Percentiles rank a stretch among this genome's conserved stretches.
Conservation (phyloP, 768 basidiomycete genomes). For the Dendrothele bispora region DNA sequence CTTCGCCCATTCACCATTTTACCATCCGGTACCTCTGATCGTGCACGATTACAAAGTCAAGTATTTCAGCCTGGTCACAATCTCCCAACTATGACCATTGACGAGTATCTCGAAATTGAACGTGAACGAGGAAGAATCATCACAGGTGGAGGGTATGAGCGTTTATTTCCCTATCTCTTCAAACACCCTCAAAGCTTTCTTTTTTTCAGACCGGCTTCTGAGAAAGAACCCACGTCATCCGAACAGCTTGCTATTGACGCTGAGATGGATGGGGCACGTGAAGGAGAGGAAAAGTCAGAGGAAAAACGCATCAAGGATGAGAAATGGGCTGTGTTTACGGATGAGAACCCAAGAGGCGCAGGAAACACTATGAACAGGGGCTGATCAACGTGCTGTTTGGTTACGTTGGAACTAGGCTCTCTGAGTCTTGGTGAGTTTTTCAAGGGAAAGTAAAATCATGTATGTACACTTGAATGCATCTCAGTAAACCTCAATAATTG, state of each 20-base stretch:
- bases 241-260: slow-evolving; percentile 79
- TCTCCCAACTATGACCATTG: slow-evolving; percentile 93
- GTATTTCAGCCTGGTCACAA: slow-evolving; percentile 85
- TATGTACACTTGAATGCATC: too few relatives aligned
- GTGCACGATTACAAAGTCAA: slow-evolving; percentile 69
- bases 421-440: too few relatives aligned
- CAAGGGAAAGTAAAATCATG: too few relatives aligned
- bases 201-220: slow-evolving; percentile 58
- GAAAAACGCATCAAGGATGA: slow-evolving; percentile 84
- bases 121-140: slow-evolving; percentile 82
- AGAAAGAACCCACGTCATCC: slow-evolving; percentile 64
- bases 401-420: too few relatives aligned
- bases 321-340: slow-evolving; percentile 88
- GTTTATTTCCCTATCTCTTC: slow-evolving; percentile 21
- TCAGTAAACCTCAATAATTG: too few relatives aligned
- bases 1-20: slow-evolving; percentile 92
- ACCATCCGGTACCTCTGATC: slow-evolving; percentile 65
- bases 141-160: slow-evolving; percentile 84
- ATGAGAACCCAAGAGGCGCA: slow-evolving; percentile 83
- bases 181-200: slow-evolving; percentile 10
- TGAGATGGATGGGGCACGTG: slow-evolving; percentile 78
- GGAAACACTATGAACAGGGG: slow-evolving; percentile 98
- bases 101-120: slow-evolving; percentile 92
- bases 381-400: too few relatives aligned
- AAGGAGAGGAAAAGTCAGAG: slow-evolving; percentile 69